Evolutionary conservation across 2,329 filamentous ascomycete species (phyloP), one percentile per base, ranked within the genome.

Genomic region (Knufia petricola): DNA sequence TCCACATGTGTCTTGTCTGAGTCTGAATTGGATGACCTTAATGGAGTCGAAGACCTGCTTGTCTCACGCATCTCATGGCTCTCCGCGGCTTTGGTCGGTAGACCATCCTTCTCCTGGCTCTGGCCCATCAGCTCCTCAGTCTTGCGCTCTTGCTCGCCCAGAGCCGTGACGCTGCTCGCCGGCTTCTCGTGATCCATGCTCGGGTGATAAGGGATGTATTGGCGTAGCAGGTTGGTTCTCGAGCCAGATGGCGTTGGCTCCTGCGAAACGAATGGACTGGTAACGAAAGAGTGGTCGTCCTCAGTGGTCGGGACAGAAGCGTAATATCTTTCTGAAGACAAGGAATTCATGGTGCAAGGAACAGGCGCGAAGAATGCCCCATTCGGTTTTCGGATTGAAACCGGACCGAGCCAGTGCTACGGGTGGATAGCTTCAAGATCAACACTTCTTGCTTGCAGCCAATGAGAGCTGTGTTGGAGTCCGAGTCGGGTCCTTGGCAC

Each of bases 271-370:
- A 23, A 10, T 19, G 32, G 44, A 39, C 32, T 47, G 23, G 17
- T 3, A 39, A 30, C 10, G 28, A 30, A 32, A 4, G 44, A 47
- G 15, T 38, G 32, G 23, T 30, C 21, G 21, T 47, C 44, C 32
- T 47, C 44, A 30, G 4, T 17, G 9, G 26, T 9, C 15, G 34
- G 32, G n/a, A 32, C n/a, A 26, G 34, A 23, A 17, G 31, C 26
- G 36, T 47, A 47, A 39, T 47, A 47, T 47, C 44, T 47, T 3
- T 47, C 44, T 28, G 19, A 12, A 28, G 44, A 30, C n/a, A 28
- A n/a, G 4, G 20, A 21, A 15, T 24, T 15, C 34, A 39, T 47
- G 10, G 13, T 17, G 20, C 19, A 13, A 30, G 24, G n/a, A 24
- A 32, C 12, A 28, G 20, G 3, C 4, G 19, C 23, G 19, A n/a